Base-by-base conservation (phyloP, 2,329 filamentous ascomycete genomes). In the Cladophialophora chaetospira region DNA sequence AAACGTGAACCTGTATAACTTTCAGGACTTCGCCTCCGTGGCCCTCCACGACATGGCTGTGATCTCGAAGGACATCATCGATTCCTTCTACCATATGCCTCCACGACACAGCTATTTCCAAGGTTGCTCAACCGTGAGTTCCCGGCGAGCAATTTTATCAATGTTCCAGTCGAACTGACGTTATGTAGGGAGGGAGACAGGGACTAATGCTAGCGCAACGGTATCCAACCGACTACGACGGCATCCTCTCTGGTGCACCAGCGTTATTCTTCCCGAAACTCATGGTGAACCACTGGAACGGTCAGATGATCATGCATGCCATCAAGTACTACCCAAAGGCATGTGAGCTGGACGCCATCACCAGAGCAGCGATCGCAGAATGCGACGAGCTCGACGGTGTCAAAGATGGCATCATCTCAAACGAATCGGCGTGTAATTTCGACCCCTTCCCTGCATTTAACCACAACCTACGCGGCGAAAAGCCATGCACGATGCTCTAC, bases 41-140 rank as follows among this genome's bases (percentile, higher is more conserved):
- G 65, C 68, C 1, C 40, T 72, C 3, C 62, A 71, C 43, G 73
- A 76, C 23, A 63, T 71, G 62, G 65, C 71, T 3, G 17, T 67
- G 4, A 64, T 76, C 42, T 57, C 53, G 13, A 62, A 64, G 40
- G 35, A 46, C 15, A 29, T 61, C 19, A 51, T 35, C 25, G 10
- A 47, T 21, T 23, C 13, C n/a, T 64, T 47, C 52, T 64, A 62
- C 25, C 42, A 54, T 29, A 10, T 56, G 2, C 8, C 28, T 5
- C 54, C 57, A 11, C 23, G 17, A 13, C 31, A 45, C 19, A 55
- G 47, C 8, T 86, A 85, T 68, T 85, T 79, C 58, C 65, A 79
- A 2, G 83, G 83, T 5, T 86, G 83, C 64, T 85, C 81, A 0
- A 79, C 81, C 0, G 84, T n/a, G n/a, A n/a, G n/a, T n/a, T n/a